Evolutionary conservation across 148 eudicot species (phyloP), one percentile per base, ranked within the genome.

Genomic region (Spergularia marina): DNA sequence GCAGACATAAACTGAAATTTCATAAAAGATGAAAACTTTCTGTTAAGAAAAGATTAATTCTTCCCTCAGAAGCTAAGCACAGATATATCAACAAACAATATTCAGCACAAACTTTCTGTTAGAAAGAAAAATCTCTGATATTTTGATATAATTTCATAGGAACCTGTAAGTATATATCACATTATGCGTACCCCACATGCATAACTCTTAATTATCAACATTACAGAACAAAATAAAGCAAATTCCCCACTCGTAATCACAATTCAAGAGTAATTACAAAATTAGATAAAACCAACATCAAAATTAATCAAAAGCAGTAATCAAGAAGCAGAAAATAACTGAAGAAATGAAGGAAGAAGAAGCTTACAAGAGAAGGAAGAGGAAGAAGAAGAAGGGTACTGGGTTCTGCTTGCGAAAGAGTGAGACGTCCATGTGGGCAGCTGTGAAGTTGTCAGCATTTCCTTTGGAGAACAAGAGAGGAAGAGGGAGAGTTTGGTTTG

Each of bases 341-440:
- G 49, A 44, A 44, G 15, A 14, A 44, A 44, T 7, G 5, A 4
- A 41, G 14, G 0, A 25, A 40, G 53, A 10, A 41, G 25, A 44
- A 44, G 69, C 49, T 66, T 66, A 66, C 70, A 41, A 2, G 53
- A 66, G 70, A 4, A 66, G 30, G 70, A 7, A 47, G 69, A 51
- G 14, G 4, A 65, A 4, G 52, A 12, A 6, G 52, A 12, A 6
- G 53, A 66, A 66, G 25, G 70, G 9, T 47, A 30, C 36, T 30
- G 49, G 10, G 49, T 17, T 41, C 4, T 41, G 54, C 14, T 25
- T 15, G 47, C 1, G 18, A 25, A 39, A 9, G n/a, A 13, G 44
- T 25, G 44, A 34, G 41, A 63, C 15, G 54, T 41, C 70, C 70
- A 44, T 66, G 70, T 44, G 9, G 14, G 54, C 30, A 66, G 44